Percentiles rank a stretch among this genome's conserved stretches.
Evolutionary conservation across 257 asterid species (phyloP).

Genomic region (Solanum acaule): DNA sequence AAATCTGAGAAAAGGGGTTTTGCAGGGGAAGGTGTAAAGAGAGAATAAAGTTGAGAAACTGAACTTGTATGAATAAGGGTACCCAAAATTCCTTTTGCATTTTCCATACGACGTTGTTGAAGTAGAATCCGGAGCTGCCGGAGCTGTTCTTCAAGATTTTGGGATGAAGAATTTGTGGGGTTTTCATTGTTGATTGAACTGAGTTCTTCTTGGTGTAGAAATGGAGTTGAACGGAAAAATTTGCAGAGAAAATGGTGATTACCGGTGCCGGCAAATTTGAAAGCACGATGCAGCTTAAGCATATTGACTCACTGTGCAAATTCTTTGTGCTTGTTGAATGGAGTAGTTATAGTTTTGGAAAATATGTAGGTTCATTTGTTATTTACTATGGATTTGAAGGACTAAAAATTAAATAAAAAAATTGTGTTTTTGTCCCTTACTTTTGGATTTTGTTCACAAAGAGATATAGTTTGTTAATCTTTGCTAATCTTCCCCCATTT

Average conservation of each 20-base stretch:
- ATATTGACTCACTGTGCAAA: neutral
- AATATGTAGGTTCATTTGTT: neutral
- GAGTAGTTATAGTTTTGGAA: neutral
- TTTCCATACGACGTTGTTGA: slow-evolving; percentile 42
- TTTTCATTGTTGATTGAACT: neutral
- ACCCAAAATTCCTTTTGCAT: slow-evolving; percentile 39
- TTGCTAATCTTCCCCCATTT: neutral
- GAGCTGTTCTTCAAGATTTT: slow-evolving; percentile 29
- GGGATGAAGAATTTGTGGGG: neutral
- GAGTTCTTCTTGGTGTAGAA: neutral
- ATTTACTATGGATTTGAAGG: neutral
- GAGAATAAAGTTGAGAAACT: slow-evolving; percentile 36
- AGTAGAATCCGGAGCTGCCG: slow-evolving; percentile 37
- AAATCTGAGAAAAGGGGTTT: slow-evolving; percentile 30
- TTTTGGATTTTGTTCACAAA: neutral
- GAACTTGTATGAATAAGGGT: slow-evolving; percentile 28
- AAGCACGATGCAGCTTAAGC: neutral
- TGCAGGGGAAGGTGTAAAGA: slow-evolving; percentile 28
- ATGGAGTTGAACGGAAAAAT: neutral
- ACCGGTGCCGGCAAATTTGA: neutral
- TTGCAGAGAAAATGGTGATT: neutral
- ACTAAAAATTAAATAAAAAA: neutral
- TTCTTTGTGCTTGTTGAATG: neutral
- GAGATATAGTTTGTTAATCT: neutral
- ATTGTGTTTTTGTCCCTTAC: neutral